Percentiles rank a stretch among this genome's conserved stretches.
Conservation (phyloP, 2,329 filamentous ascomycete genomes). For the Colletotrichum liriopes region DNA sequence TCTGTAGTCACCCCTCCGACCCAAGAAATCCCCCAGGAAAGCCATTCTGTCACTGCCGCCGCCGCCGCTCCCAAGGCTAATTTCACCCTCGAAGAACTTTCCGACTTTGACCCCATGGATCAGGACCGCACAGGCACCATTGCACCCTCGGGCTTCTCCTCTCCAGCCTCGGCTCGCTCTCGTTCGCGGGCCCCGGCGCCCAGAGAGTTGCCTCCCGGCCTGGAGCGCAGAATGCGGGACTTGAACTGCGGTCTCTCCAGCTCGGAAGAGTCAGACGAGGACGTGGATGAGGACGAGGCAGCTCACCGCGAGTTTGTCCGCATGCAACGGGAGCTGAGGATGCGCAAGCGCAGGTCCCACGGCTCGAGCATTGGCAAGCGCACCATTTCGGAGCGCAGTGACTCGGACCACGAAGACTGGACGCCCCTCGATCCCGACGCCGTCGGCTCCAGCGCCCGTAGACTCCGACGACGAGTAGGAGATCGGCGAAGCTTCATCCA, state of each 20-base stretch:
- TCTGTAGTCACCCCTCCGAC: conserved; percentile 43
- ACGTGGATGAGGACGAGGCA: conserved; percentile 57
- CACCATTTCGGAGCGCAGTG: conserved; percentile 69
- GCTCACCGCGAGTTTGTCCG: conserved; percentile 55
- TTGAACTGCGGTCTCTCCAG: conserved; percentile 58
- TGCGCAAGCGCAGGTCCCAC: conserved; percentile 64
- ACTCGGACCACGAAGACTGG: conserved; percentile 61
- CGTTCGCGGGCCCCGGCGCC: conserved; percentile 49
- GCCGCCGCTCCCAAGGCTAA: conserved; percentile 37
- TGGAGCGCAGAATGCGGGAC: conserved; percentile 62
- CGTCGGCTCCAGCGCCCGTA: conserved; percentile 64
- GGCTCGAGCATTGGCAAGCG: conserved; percentile 71
- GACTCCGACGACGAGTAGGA: conserved; percentile 62
- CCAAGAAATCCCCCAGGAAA: conserved; percentile 1
- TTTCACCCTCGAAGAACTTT: conserved; percentile 62
- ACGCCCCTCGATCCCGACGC: conserved; percentile 53
- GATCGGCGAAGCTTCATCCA: conserved; percentile 59
- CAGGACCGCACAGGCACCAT: conserved; percentile 60
- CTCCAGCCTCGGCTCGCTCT: conserved; percentile 58
- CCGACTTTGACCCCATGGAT: conserved; percentile 62
- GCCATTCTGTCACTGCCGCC: conserved; percentile 29
- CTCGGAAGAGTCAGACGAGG: conserved; percentile 53
- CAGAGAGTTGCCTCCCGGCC: conserved; percentile 57
- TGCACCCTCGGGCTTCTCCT: conserved; percentile 64
- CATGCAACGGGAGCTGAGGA: conserved; percentile 60